Base-by-base conservation (phyloP, 106 monocot species). In the Narthecium ossifragum region DNA sequence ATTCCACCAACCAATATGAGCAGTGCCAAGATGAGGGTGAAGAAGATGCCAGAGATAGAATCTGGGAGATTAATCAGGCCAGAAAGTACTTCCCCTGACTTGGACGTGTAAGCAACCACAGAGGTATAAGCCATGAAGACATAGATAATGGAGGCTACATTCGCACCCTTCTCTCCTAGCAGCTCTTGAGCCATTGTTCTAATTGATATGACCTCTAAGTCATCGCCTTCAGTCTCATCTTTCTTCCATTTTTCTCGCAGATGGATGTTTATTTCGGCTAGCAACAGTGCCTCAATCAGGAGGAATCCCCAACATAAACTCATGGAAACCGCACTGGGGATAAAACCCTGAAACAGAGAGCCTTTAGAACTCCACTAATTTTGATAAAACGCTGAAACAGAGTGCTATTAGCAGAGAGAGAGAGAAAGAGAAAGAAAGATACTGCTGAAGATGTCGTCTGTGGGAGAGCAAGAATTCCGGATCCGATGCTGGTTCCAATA, bases 161-260 rank as follows among this genome's bases (percentile, higher is more conserved):
- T 64, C n/a, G 64, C 82, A 14, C 77, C 82, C 68, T 52, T 77
- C 39, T 74, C 70, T 48, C 83, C 83, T 43, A 83, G 59, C 25
- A 73, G 78, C 74, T 83, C 78, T 59, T 74, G 70, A 15, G 83
- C 83, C 83, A 83, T 83, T n/a, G 69, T 83, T 39, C 70, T 65
- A 21, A 83, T 31, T 9, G 78, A 78, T 43, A 83, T 69, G 8
- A 82, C 65, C 26, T 82, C 73, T 14, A 73, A 22, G 8, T 52
- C 57, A 14, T 26, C 54, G 22, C 43, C 43, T 2, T 34, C 34
- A 6, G 11, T 38, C 14, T 50, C 61, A 48, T 57, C 60, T 37
- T 62, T 67, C 64, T 69, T 65, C 61, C 23, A 20, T 65, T 69
- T 66, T 59, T 40, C 74, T 61, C 66, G 51, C 38, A 61, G 52